These are phyloP conservation scores for Ramularia collo-cygni DNA, from an alignment of 2,329 filamentous ascomycete species.

Conservation along the genomic window DNA sequence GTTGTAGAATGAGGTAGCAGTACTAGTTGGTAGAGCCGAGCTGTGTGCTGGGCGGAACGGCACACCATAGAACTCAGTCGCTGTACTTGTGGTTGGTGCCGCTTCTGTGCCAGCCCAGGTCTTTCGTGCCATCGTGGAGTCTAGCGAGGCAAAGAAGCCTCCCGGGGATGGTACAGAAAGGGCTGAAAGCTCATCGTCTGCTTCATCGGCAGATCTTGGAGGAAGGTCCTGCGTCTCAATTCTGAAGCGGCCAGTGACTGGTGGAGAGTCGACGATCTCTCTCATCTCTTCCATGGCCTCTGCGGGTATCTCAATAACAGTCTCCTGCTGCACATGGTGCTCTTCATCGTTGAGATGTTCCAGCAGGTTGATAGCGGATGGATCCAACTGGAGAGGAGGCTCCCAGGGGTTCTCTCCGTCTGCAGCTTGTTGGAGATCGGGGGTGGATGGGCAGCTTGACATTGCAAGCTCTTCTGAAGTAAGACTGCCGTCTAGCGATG, in stretches of 20 bases:
- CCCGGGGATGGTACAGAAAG: conserved; percentile 87
- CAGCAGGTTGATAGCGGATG: conserved; percentile 72
- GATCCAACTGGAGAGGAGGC: conserved; percentile 55
- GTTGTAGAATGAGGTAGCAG: conserved; percentile 84
- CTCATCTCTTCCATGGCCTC: conserved; percentile 51
- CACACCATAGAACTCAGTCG: conserved; percentile 81
- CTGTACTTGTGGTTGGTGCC: conserved; percentile 79
- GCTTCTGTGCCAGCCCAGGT: conserved; percentile 65
- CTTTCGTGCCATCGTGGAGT: conserved; percentile 59
- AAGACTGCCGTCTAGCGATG: conserved; percentile 82
- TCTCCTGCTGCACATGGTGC: conserved; percentile 24
- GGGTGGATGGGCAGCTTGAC: conserved; percentile 78
- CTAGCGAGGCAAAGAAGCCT: conserved; percentile 83
- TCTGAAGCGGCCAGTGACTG: conserved; percentile 39
- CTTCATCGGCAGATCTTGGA: conserved; percentile 45
- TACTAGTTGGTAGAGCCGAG: conserved; percentile 67
- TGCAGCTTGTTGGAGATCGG: conserved; percentile 54
- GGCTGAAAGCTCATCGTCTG: conserved; percentile 55
- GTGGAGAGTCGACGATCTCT: conserved; percentile 47
- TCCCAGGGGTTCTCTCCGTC: conserved; percentile 59
- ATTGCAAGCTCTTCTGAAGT: conserved; percentile 80
- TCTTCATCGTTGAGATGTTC: conserved; percentile 59
- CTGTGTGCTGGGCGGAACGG: conserved; percentile 56
- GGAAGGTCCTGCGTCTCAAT: conserved; percentile 25
- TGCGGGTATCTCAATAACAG: conserved; percentile 39